Conservation (phyloP, 352 stramenopile genomes). For the Phytophthora litchii region DNA sequence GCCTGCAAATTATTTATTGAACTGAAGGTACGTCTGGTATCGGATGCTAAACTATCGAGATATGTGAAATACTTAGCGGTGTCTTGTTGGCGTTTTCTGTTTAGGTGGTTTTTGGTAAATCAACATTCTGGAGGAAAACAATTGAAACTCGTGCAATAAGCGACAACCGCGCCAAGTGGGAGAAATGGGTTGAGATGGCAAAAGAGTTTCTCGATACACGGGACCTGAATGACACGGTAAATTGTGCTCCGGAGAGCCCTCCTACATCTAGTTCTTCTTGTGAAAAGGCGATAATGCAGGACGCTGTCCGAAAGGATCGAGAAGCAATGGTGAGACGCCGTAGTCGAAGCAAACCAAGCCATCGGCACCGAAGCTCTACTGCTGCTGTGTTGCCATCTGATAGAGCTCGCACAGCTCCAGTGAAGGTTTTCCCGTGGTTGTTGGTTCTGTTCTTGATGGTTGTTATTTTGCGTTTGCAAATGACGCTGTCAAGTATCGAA, state of each 20-base stretch:
- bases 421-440: slow-evolving; percentile 74
- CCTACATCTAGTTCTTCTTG: slow-evolving; percentile 27
- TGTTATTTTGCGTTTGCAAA: slow-evolving; percentile 64
- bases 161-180: slow-evolving; percentile 79
- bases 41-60: background rate
- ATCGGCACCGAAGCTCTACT: slow-evolving; percentile 25
- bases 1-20: slow-evolving; percentile 78
- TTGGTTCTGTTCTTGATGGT: slow-evolving; percentile 65
- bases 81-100: slow-evolving; percentile 1
- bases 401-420: slow-evolving; percentile 20
- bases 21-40: slow-evolving; percentile 50
- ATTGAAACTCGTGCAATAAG: slow-evolving; percentile 76
- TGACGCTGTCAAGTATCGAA: slow-evolving; percentile 68
- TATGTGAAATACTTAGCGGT: slow-evolving; percentile 1
- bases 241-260: slow-evolving; percentile 14
- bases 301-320: slow-evolving; percentile 21
- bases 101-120: slow-evolving; percentile 82
- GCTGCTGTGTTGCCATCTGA: slow-evolving; percentile 10
- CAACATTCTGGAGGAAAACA: slow-evolving; percentile 83
- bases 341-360: slow-evolving; percentile 26
- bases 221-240: slow-evolving; percentile 10
- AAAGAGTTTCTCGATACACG: slow-evolving; percentile 50
- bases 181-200: slow-evolving; percentile 70
- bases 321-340: slow-evolving; percentile 12
- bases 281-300: slow-evolving; percentile 18